Conservation (phyloP, 2,329 filamentous ascomycete species). For the Byssothecium circinans region DNA sequence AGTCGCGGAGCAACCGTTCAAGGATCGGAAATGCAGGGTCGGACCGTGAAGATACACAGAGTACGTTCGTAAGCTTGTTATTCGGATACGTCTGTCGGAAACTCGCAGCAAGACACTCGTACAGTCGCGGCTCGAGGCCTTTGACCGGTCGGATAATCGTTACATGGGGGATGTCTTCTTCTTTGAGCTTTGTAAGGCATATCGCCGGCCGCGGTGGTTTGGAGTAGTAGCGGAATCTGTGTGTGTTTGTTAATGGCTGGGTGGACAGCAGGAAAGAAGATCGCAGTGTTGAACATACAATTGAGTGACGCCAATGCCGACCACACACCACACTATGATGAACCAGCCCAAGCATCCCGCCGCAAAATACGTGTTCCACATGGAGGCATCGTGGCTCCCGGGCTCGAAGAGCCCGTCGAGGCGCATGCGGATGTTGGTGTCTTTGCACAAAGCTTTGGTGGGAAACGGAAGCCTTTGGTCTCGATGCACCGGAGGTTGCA, state of each 20-base stretch:
- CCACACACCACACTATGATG: constrained; percentile 57
- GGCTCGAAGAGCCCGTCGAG: constrained; percentile 24
- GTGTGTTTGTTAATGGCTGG: constrained; percentile 2
- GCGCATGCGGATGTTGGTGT: constrained; percentile 35
- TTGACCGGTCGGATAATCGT: constrained; percentile 93
- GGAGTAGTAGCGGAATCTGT: constrained; percentile 60
- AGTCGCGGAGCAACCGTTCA: constrained; percentile 70
- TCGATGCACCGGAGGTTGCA: constrained; percentile 5
- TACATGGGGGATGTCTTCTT: constrained; percentile 69
- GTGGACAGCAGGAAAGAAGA: constrained; percentile 3
- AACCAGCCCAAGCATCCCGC: constrained; percentile 60
- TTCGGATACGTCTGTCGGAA: constrained; percentile 80
- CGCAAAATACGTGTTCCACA: constrained; percentile 42
- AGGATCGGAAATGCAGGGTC: constrained; percentile 81
- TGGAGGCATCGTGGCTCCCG: constrained; percentile 36
- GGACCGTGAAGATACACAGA: constrained; percentile 74
- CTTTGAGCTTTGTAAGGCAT: constrained; percentile 41
- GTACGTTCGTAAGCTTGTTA: constrained; percentile 73
- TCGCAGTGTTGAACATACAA: constrained; percentile 50
- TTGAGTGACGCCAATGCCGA: constrained; percentile 60
- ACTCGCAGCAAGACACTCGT: constrained; percentile 86
- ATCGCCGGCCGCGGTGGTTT: constrained; percentile 47
- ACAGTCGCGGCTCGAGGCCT: constrained; percentile 84
- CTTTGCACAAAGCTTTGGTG: neutral
- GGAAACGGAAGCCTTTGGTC: no score